Evolutionary conservation across 2,329 filamentous ascomycete genomes (phyloP).

Genomic region (Metarhizium brunneum): DNA sequence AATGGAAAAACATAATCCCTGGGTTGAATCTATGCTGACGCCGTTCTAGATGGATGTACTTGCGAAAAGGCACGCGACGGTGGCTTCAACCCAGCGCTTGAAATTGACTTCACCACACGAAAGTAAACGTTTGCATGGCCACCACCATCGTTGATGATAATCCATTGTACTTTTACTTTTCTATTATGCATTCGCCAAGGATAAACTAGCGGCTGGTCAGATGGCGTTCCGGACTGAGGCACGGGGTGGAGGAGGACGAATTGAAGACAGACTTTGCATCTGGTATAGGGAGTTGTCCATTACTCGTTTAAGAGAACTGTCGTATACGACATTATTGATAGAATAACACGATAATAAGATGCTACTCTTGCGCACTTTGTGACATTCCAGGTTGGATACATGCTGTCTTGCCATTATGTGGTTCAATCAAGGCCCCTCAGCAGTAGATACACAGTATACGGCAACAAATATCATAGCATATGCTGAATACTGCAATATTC

Average conservation of each 20-base stretch:
- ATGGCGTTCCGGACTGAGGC: not conserved
- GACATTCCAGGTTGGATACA: not conserved
- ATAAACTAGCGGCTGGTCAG: not conserved
- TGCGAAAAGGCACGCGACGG: constrained; percentile 65
- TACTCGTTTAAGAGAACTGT: too few species aligned
- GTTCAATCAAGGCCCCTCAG: not conserved
- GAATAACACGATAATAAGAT: too few species aligned
- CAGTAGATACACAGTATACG: not conserved
- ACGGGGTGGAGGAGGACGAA: too few species aligned
- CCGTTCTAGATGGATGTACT: constrained; percentile 56
- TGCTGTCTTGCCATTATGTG: not conserved
- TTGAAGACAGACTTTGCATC: too few species aligned
- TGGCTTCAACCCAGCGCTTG: constrained; percentile 52
- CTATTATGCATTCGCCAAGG: not conserved
- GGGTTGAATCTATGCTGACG: constrained; percentile 7
- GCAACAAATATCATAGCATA: not conserved
- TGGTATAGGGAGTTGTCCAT: too few species aligned
- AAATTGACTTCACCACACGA: constrained; percentile 82
- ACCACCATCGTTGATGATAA: not conserved
- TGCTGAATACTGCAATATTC: not conserved
- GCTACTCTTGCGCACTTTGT: not conserved
- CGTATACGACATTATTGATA: too few species aligned
- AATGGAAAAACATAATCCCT: too few species aligned
- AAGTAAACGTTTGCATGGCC: constrained; percentile 22
- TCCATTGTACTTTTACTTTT: not conserved